phyloP scores from a whole-genome alignment of 768 basidiomycete species.

The Mycena crocata region DNA sequence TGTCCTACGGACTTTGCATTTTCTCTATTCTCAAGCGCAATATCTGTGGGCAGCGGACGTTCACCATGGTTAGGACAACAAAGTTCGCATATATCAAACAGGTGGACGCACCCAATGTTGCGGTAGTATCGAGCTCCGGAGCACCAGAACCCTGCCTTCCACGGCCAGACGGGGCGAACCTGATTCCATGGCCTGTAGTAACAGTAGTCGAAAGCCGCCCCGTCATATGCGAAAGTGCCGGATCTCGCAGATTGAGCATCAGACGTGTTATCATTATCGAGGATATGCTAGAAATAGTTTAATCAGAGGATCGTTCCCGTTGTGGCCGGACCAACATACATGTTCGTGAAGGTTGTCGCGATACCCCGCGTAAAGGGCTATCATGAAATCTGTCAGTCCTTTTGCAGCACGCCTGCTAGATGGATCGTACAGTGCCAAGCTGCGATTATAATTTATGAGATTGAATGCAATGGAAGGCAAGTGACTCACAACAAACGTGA shows the following conservation, averaged over 20 bases:
- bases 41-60: too few relatives aligned
- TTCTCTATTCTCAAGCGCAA: too few relatives aligned
- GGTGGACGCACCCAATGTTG: too few relatives aligned
- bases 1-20: too few relatives aligned
- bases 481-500: slow-evolving; percentile 26
- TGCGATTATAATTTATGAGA: too few relatives aligned
- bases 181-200: background rate
- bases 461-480: background rate
- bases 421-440: slow-evolving; percentile 21
- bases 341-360: slow-evolving; percentile 27
- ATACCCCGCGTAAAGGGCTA: slow-evolving; percentile 21
- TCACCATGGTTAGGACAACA: too few relatives aligned
- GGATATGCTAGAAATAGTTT: background rate
- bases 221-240: background rate
- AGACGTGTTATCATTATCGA: slow-evolving; percentile 22
- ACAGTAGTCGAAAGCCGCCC: background rate
- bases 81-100: too few relatives aligned
- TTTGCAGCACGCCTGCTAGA: background rate
- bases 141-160: too few relatives aligned
- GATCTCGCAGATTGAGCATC: slow-evolving; percentile 28
- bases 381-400: background rate
- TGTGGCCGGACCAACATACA: background rate
- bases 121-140: too few relatives aligned
- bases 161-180: background rate
- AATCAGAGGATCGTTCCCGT: background rate